A percentile compares a stretch with the other conserved stretches of the same genome.
phyloP scores from a whole-genome alignment of 257 asterid species.

The Penstemon eatonii region DNA sequence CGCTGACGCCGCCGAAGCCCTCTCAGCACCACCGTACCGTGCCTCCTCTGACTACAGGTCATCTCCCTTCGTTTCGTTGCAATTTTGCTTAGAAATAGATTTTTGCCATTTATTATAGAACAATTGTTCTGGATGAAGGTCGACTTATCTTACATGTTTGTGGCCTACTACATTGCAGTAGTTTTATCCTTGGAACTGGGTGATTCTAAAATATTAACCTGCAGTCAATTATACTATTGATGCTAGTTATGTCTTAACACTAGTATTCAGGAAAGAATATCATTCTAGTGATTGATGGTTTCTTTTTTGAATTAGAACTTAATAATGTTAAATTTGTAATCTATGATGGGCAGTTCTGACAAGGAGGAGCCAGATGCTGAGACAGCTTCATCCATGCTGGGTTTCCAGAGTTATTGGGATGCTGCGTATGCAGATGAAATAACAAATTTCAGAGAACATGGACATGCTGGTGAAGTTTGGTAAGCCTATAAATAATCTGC shows the following conservation, averaged over 20 bases:
- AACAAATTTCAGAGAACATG: constrained; percentile 85
- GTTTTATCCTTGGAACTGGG: too few species aligned
- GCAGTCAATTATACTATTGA: constrained; percentile 16
- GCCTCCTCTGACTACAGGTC: constrained; percentile 93
- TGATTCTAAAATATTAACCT: too few species aligned
- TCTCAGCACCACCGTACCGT: constrained; percentile 62
- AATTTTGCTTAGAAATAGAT: neutral
- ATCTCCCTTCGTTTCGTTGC: neutral
- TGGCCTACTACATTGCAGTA: too few species aligned
- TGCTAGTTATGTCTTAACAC: neutral
- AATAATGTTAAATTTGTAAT: constrained; percentile 18
- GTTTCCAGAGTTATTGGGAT: constrained; percentile 98
- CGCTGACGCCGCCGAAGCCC: constrained; percentile 96
- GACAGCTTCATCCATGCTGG: constrained; percentile 75
- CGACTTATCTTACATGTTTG: too few species aligned
- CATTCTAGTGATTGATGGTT: neutral
- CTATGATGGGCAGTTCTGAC: constrained; percentile 20
- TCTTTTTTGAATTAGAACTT: constrained; percentile 7
- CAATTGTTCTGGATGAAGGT: too few species aligned
- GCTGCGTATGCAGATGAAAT: constrained; percentile 88
- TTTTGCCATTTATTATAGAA: constrained; percentile 3
- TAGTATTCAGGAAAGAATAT: neutral
- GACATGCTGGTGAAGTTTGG: constrained; percentile 98
- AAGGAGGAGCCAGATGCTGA: constrained; percentile 49
- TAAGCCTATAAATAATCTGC: constrained; percentile 34